Percentiles rank a stretch among this genome's conserved stretches.
Conservation (phyloP, 176 grass and related monocot genomes). For the Oryza glaberrima region DNA sequence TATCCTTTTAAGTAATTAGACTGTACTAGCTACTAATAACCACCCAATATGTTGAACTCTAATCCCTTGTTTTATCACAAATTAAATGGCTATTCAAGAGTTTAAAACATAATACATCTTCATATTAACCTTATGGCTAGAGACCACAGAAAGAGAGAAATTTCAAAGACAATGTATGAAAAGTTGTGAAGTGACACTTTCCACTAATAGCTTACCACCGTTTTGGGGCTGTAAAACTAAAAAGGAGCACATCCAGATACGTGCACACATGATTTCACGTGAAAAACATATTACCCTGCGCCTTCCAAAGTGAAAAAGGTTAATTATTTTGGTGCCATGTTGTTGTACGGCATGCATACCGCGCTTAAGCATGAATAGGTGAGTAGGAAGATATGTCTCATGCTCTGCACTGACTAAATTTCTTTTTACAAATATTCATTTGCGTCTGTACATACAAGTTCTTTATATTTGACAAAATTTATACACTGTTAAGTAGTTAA, state of each 20-base stretch:
- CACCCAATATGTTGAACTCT: not conserved
- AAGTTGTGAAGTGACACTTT: not conserved
- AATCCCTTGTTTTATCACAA: not conserved
- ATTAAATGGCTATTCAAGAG: not conserved
- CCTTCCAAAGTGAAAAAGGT: not conserved
- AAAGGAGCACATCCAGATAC: not conserved
- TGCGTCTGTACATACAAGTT: too few relatives aligned
- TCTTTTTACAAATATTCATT: too few relatives aligned
- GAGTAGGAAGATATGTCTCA: not conserved
- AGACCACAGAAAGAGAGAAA: not conserved
- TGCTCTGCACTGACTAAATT: not conserved
- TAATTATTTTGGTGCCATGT: not conserved
- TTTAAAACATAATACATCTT: not conserved
- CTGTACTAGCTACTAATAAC: not conserved
- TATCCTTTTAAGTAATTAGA: too few relatives aligned
- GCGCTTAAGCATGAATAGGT: not conserved
- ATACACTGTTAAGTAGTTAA: too few relatives aligned
- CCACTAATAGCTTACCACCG: not conserved
- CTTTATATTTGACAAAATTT: too few relatives aligned
- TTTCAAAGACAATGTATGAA: not conserved
- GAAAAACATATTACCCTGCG: not conserved
- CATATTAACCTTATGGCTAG: not conserved
- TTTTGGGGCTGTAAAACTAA: slow-evolving; percentile 8
- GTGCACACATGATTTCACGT: not conserved
- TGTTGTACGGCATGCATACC: not conserved